phyloP scores from a whole-genome alignment of 2,329 filamentous ascomycete genomes.

The Aspergillus jensenii region DNA sequence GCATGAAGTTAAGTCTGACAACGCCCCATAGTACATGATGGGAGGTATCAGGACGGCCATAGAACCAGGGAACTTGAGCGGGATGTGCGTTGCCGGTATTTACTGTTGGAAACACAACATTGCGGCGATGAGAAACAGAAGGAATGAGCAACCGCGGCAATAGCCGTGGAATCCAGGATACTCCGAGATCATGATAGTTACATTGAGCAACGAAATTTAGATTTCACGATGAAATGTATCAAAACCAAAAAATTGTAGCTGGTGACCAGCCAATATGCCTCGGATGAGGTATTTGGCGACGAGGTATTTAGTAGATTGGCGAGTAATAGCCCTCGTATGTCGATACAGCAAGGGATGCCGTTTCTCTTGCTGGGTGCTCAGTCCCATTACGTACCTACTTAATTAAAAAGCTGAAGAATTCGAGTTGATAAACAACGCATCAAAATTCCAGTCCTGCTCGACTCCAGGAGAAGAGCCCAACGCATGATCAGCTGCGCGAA shows the following conservation, averaged over 20 bases:
- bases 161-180: not conserved
- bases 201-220: not conserved
- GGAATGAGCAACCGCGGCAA: not conserved
- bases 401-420: too few relatives aligned
- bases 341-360: not conserved
- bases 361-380: not conserved
- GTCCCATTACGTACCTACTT: too few relatives aligned
- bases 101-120: not conserved
- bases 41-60: not conserved
- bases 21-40: not conserved
- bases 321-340: not conserved
- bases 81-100: not conserved
- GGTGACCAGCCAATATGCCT: not conserved
- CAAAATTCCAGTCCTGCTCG: not conserved
- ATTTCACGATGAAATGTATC: not conserved
- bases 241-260: not conserved
- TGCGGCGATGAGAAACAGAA: not conserved
- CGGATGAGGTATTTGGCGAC: not conserved
- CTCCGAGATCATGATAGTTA: too few relatives aligned
- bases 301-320: not conserved
- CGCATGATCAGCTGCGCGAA: conserved; percentile 24
- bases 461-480: not conserved
- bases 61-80: not conserved
- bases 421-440: not conserved
- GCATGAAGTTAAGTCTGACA: conserved; percentile 8